These are phyloP conservation scores for Nicotiana tomentosiformis DNA, from an alignment of 257 asterid genomes.

Conservation along the genomic window DNA sequence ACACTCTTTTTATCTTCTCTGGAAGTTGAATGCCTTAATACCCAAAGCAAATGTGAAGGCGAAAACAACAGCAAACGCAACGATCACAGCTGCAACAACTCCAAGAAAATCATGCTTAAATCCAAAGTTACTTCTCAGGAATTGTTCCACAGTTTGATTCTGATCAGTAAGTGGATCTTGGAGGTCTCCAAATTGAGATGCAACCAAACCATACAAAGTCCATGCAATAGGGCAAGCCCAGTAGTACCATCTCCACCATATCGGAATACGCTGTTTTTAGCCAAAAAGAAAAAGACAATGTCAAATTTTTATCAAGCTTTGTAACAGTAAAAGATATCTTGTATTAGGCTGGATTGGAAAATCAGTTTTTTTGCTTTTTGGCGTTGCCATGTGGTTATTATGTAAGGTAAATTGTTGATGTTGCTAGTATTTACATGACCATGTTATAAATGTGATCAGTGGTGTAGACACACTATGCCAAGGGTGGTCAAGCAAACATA, in stretches of 20 bases:
- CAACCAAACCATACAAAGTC: constrained; percentile 41
- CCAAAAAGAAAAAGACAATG: background rate
- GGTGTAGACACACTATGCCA: no score
- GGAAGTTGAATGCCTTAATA: constrained; percentile 51
- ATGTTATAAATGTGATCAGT: no score
- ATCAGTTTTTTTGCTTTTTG: background rate
- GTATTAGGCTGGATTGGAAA: background rate
- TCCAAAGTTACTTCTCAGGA: constrained; percentile 39
- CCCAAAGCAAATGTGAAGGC: constrained; percentile 38
- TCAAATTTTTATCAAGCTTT: background rate
- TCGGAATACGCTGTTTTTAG: constrained; percentile 30
- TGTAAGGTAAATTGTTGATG: no score
- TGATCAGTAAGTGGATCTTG: background rate
- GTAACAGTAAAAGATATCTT: background rate
- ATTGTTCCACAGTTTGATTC: constrained; percentile 32
- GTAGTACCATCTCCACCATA: constrained; percentile 63
- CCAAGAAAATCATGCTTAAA: constrained; percentile 50
- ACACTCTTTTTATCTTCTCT: constrained; percentile 32
- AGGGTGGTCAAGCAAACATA: no score
- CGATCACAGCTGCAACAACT: constrained; percentile 31
- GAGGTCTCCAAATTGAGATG: constrained; percentile 40
- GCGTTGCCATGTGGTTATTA: background rate
- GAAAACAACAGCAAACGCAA: constrained; percentile 33
- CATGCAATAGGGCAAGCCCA: constrained; percentile 44
- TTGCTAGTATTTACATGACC: no score